Conservation (phyloP, 257 asterid species). For the Salvia miltiorrhiza region DNA sequence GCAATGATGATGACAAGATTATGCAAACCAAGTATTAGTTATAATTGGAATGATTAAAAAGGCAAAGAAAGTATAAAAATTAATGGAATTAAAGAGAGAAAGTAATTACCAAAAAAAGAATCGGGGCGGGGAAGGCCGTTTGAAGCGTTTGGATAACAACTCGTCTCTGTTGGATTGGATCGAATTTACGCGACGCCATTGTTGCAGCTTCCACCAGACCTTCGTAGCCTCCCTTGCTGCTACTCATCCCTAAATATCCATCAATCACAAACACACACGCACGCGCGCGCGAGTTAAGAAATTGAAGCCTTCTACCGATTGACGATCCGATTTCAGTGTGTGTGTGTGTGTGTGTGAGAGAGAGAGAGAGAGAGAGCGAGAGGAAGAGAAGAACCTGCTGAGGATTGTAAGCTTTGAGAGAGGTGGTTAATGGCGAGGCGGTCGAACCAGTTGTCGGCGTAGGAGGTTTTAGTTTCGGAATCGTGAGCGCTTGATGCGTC, state of each 20-base stretch:
- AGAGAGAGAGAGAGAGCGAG: neutral
- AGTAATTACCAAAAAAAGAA: constrained; percentile 57
- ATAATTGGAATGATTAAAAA: neutral
- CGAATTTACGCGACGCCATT: constrained; percentile 44
- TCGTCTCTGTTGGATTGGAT: constrained; percentile 39
- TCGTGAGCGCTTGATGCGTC: neutral
- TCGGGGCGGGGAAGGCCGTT: constrained; percentile 60
- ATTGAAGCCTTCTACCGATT: neutral
- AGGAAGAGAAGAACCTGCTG: constrained; percentile 28
- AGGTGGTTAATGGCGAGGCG: constrained; percentile 72
- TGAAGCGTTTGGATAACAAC: constrained; percentile 50
- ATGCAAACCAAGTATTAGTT: neutral
- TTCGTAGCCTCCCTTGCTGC: constrained; percentile 54
- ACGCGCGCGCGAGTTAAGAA: neutral
- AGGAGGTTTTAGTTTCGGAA: constrained; percentile 30
- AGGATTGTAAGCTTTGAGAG: constrained; percentile 56
- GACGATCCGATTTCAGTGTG: neutral
- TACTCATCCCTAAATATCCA: constrained; percentile 49
- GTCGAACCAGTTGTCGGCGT: constrained; percentile 69
- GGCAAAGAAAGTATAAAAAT: no score
- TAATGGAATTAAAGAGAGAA: no score
- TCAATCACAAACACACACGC: neutral
- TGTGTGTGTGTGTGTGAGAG: neutral
- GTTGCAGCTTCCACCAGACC: constrained; percentile 71
- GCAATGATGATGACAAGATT: constrained; percentile 12